phyloP scores from a whole-genome alignment of 305 asterid species.

The Ilex paraguariensis region DNA sequence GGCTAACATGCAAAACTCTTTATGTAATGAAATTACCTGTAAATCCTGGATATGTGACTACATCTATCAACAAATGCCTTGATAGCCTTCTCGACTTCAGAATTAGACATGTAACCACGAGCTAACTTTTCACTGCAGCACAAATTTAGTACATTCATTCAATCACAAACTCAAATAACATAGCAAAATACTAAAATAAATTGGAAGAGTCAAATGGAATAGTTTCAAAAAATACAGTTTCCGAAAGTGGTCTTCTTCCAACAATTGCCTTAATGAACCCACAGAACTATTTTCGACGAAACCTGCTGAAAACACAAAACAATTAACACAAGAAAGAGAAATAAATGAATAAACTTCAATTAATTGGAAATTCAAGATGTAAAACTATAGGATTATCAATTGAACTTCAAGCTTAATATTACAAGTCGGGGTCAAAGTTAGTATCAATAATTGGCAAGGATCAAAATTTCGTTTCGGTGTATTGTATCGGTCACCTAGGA shows the following conservation, averaged over 20 bases:
- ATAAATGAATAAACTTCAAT: neutral
- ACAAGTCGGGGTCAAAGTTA: neutral
- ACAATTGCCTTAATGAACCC: constrained; percentile 46
- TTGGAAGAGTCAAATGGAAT: neutral
- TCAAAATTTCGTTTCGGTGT: too few relatives aligned
- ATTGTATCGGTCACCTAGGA: too few relatives aligned
- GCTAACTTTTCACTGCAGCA: constrained; percentile 69
- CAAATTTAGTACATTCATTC: constrained; percentile 3
- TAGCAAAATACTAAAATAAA: neutral
- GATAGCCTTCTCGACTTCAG: constrained; percentile 78
- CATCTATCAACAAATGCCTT: constrained; percentile 60
- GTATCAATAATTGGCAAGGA: too few relatives aligned
- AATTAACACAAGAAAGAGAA: constrained; percentile 7
- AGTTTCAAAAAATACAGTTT: constrained; percentile 47
- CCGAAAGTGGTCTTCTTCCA: constrained; percentile 44
- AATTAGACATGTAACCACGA: constrained; percentile 79
- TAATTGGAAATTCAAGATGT: constrained; percentile 2
- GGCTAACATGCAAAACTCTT: neutral
- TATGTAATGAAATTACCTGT: constrained; percentile 48
- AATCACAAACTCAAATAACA: neutral
- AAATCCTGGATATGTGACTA: constrained; percentile 65
- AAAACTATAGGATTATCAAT: neutral
- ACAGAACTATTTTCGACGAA: constrained; percentile 26
- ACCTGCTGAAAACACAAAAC: constrained; percentile 23
- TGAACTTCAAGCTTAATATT: neutral